A percentile compares a stretch with the other conserved stretches of the same genome.
phyloP scores from a whole-genome alignment of 306 rosid species.

The Acacia acuminata region DNA sequence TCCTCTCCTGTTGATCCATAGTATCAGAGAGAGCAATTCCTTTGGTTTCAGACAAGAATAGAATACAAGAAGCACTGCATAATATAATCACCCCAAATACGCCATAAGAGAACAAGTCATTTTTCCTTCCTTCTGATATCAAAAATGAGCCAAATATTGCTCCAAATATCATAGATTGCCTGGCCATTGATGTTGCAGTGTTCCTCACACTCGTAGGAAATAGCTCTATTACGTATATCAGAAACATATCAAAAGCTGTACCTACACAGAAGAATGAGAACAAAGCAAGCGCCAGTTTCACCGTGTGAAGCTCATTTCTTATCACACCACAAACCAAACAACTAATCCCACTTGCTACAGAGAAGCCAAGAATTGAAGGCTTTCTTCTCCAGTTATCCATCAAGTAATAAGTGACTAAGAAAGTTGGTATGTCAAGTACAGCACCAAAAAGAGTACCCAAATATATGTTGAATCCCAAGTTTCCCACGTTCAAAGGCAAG shows the following conservation, averaged over 20 bases:
- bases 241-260: slow-evolving; percentile 27
- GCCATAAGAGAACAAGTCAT: slow-evolving; percentile 20
- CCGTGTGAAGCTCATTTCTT: neutral
- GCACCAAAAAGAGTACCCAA: slow-evolving; percentile 22
- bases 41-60: slow-evolving; percentile 32
- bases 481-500: slow-evolving; percentile 35
- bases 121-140: slow-evolving; percentile 38
- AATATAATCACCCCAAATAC: slow-evolving; percentile 33
- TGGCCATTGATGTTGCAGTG: slow-evolving; percentile 35
- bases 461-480: slow-evolving; percentile 31
- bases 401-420: neutral
- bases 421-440: slow-evolving; percentile 30
- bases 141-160: slow-evolving; percentile 31
- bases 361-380: slow-evolving; percentile 3
- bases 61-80: slow-evolving; percentile 10
- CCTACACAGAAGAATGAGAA: slow-evolving; percentile 27
- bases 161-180: slow-evolving; percentile 42
- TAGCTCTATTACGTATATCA: slow-evolving; percentile 42
- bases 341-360: slow-evolving; percentile 9
- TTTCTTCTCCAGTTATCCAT: neutral
- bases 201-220: slow-evolving; percentile 61
- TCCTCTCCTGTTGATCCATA: slow-evolving; percentile 40
- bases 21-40: slow-evolving; percentile 42
- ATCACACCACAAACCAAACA: slow-evolving; percentile 1
- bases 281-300: slow-evolving; percentile 19